Evolutionary conservation across 768 basidiomycete genomes (phyloP).

Genomic region (Tephrocybe sp.): DNA sequence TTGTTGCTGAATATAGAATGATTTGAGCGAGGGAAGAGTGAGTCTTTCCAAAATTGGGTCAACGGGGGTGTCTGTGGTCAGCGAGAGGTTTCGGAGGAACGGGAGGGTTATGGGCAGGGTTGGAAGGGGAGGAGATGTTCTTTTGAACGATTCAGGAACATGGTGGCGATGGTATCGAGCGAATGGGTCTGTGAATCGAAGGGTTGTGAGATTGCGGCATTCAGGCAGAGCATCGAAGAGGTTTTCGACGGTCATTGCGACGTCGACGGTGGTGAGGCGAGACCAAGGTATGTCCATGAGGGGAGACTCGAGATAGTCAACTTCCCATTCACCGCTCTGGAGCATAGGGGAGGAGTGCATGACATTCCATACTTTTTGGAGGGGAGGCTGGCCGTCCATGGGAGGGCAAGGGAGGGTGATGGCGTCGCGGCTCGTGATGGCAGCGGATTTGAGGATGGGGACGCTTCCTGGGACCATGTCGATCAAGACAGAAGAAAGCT

Average conservation of each 20-base stretch:
- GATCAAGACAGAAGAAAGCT: not conserved
- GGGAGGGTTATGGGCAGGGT: conserved; percentile 1
- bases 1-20: not conserved
- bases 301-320: conserved; percentile 1
- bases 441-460: conserved; percentile 1
- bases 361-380: conserved; percentile 1
- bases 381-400: not conserved
- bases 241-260: not conserved
- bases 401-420: not conserved
- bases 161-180: not conserved
- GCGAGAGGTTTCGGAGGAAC: not conserved
- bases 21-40: conserved; percentile 1
- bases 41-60: conserved; percentile 6
- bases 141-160: not conserved
- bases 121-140: not conserved
- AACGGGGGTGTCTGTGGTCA: not conserved
- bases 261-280: not conserved
- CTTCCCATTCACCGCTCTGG: not conserved
- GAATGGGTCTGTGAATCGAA: conserved; percentile 1
- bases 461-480: not conserved
- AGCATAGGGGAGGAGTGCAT: not conserved
- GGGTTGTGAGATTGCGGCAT: conserved; percentile 7
- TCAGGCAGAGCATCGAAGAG: conserved; percentile 1
- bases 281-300: not conserved
- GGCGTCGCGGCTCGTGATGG: not conserved